Evolutionary conservation across 2,329 filamentous ascomycete species (phyloP).

Genomic region (Acrocalymma vagum): DNA sequence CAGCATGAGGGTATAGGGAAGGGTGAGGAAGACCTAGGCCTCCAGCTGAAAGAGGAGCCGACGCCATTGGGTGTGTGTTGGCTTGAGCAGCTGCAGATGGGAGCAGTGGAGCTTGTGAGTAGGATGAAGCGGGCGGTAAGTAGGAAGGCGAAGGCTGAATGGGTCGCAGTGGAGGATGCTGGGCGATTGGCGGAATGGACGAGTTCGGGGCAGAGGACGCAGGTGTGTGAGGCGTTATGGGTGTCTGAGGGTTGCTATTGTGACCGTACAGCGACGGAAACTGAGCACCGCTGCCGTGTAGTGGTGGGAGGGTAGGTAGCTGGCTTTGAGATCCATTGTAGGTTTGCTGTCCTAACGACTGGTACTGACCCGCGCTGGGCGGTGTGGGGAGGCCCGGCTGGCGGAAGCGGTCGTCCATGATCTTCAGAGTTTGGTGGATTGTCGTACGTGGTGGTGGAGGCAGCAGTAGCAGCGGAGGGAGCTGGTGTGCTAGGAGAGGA

Average conservation of each 20-base stretch:
- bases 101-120: constrained; percentile 44
- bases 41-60: constrained; percentile 26
- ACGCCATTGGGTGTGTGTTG: constrained; percentile 39
- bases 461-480: constrained; percentile 13
- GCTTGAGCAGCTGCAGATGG: constrained; percentile 44
- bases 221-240: constrained; percentile 47
- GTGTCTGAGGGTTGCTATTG: constrained; percentile 49
- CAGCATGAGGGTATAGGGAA: constrained; percentile 47
- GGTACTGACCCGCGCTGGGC: constrained; percentile 33
- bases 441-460: constrained; percentile 7
- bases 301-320: constrained; percentile 45
- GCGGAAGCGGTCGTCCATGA: constrained; percentile 50
- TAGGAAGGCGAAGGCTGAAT: constrained; percentile 49
- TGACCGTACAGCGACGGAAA: constrained; percentile 45
- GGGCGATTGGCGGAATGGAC: constrained; percentile 43
- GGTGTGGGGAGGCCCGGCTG: constrained; percentile 38
- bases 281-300: constrained; percentile 37
- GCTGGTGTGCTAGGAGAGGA: no score
- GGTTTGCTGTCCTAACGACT: constrained; percentile 38
- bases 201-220: constrained; percentile 40
- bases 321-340: constrained; percentile 40
- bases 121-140: constrained; percentile 42
- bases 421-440: no score
- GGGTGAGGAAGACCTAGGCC: constrained; percentile 48
- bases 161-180: constrained; percentile 47